Evolutionary conservation across 2,329 filamentous ascomycete genomes (phyloP).

Genomic region (Aureobasidium sp.): DNA sequence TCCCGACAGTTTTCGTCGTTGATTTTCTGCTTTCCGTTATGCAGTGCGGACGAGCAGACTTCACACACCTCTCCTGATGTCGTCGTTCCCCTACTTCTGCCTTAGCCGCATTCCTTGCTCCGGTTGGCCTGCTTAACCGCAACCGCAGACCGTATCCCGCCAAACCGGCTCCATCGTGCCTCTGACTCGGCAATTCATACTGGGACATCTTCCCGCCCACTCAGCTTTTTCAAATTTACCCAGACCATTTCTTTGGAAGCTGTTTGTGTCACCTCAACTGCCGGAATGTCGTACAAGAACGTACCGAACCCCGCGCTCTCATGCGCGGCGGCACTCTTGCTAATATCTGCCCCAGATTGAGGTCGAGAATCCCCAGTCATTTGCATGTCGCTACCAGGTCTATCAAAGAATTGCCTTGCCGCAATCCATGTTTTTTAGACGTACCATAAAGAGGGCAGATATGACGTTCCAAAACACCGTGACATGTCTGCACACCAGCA

Average conservation of each 20-base stretch:
- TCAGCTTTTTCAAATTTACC: neutral
- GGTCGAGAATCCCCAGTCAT: neutral
- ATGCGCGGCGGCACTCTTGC: neutral
- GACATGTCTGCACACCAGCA: neutral
- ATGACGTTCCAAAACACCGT: neutral
- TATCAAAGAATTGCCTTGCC: neutral
- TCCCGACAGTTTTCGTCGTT: neutral
- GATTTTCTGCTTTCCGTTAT: neutral
- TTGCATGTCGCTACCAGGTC: neutral
- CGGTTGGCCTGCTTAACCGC: slow-evolving; percentile 12
- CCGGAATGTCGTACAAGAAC: slow-evolving; percentile 7
- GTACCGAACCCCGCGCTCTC: neutral
- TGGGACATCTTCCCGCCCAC: neutral
- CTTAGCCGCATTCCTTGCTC: slow-evolving; percentile 8
- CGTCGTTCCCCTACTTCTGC: neutral
- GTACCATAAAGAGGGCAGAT: neutral
- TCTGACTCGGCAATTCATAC: slow-evolving; percentile 6
- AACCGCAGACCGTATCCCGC: slow-evolving; percentile 7
- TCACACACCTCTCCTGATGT: neutral
- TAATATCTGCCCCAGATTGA: neutral
- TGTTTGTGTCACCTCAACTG: neutral
- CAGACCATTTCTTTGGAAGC: neutral
- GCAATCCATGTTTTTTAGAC: neutral
- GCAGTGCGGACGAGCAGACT: neutral
- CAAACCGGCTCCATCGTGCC: slow-evolving; percentile 1